phyloP scores from a whole-genome alignment of 2,329 filamentous ascomycete species.

The Corinectria fuckeliana region DNA sequence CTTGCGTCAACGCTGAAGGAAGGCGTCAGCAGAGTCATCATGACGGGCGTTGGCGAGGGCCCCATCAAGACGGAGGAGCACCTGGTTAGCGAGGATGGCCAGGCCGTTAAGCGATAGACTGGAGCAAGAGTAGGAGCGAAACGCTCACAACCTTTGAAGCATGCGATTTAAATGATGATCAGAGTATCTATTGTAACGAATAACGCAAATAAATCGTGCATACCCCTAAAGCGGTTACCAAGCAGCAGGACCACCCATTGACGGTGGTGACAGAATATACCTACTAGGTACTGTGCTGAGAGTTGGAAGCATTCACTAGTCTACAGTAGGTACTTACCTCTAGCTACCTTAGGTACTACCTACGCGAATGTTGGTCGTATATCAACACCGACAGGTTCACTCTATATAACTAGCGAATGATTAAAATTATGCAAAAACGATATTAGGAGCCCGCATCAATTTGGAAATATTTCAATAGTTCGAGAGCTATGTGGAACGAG shows the following conservation, averaged over 20 bases:
- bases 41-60: constrained; percentile 90
- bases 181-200: background rate
- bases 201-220: background rate
- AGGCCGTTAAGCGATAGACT: constrained; percentile 47
- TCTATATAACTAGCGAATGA: no score
- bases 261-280: background rate
- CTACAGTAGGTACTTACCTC: no score
- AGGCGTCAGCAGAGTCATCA: constrained; percentile 87
- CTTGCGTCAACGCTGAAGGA: constrained; percentile 72
- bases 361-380: no score
- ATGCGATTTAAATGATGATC: background rate
- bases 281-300: no score
- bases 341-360: no score
- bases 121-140: background rate
- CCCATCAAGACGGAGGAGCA: constrained; percentile 81
- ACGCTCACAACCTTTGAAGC: background rate
- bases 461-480: no score
- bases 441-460: no score
- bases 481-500: no score
- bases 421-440: no score
- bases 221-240: no score
- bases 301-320: no score
- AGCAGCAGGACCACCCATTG: background rate
- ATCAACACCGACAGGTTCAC: no score
- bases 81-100: constrained; percentile 72